Conservation (phyloP, 2,329 filamentous ascomycete genomes). For the Thermoascus crustaceus region DNA sequence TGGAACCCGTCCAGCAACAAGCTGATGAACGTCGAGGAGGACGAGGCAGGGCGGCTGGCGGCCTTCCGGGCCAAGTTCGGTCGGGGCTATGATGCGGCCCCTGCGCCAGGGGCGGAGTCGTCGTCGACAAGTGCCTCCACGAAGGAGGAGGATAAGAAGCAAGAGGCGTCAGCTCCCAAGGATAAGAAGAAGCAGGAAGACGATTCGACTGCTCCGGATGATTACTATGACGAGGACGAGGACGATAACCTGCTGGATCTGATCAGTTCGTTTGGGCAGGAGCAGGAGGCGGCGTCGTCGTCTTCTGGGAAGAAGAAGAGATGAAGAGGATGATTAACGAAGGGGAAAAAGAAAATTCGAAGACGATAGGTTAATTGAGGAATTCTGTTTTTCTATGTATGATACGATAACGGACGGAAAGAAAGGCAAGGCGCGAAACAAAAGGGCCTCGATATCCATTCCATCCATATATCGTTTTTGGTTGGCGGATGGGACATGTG, state of each 20-base stretch:
- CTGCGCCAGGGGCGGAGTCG: constrained; percentile 23
- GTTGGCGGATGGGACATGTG: too few relatives aligned
- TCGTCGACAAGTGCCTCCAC: constrained; percentile 13
- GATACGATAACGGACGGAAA: too few relatives aligned
- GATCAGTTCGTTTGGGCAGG: constrained; percentile 44
- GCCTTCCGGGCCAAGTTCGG: constrained; percentile 83
- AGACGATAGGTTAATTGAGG: too few relatives aligned
- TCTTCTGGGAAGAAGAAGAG: constrained; percentile 27
- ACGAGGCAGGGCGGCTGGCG: constrained; percentile 83
- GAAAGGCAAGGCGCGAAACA: too few relatives aligned
- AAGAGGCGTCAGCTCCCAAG: constrained; percentile 21
- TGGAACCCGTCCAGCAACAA: constrained; percentile 85
- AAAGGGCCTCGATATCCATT: too few relatives aligned
- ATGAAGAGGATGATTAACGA: constrained; percentile 1
- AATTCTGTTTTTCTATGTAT: too few relatives aligned
- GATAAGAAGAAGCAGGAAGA: constrained; percentile 32
- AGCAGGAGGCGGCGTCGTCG: constrained; percentile 24
- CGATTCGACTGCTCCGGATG: constrained; percentile 36
- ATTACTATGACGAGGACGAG: constrained; percentile 38
- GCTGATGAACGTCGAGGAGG: constrained; percentile 80
- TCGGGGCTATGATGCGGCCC: constrained; percentile 64
- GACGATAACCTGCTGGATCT: constrained; percentile 52
- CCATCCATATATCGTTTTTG: too few relatives aligned
- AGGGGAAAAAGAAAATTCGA: constrained; percentile 4
- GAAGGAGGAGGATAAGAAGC: constrained; percentile 8